Evolutionary conservation across 345 rosid genomes (phyloP), one percentile per base, ranked within the genome.

Genomic region (Streptanthus diversifolius): DNA sequence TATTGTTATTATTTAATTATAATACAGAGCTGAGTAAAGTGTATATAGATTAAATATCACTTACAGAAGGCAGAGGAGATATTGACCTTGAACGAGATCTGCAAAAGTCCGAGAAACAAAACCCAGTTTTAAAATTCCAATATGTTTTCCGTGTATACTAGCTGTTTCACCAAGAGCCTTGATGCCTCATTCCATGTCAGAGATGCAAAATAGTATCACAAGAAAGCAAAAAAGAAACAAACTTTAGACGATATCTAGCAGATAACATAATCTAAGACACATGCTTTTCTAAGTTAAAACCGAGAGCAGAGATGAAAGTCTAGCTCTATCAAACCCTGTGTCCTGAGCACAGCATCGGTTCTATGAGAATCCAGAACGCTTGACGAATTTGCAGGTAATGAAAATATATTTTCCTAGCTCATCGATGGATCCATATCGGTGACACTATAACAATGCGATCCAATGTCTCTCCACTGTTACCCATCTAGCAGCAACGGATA

Each of bases 71-170:
- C 75, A 79, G 70, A 61, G 98, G 99, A 85, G 99, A 92, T 76
- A 86, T 87, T 82, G 99, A 91, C 70, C 96, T 88, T 78, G 98
- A 90, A 37, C 68, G 93, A 62, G 97, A 95, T 92, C 99, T 95
- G 98, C 98, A 95, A 88, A 92, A 92, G 81, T 87, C 87, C 88
- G 88, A 90, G 79, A 95, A 92, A 92, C 85, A 95, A 74, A 22
- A 90, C 81, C 86, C 85, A 88, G 78, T 81, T 95, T 95, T 86
- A 92, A 88, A 77, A 88, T 76, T 87, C 85, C 58, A 61, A 85
- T 84, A 79, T 55, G 78, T 79, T 86, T 52, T 22, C 79, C 87
- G 85, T 78, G 73, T 79, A 83, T 81, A 86, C 86, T 77, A 80
- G 83, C 90, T 82, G 57, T 72, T 77, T 83, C 88, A 88, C 80